Evolutionary conservation across 495 filamentous ascomycete genomes (phyloP), one percentile per base, ranked within the genome.

Genomic region (Poronia punctata): DNA sequence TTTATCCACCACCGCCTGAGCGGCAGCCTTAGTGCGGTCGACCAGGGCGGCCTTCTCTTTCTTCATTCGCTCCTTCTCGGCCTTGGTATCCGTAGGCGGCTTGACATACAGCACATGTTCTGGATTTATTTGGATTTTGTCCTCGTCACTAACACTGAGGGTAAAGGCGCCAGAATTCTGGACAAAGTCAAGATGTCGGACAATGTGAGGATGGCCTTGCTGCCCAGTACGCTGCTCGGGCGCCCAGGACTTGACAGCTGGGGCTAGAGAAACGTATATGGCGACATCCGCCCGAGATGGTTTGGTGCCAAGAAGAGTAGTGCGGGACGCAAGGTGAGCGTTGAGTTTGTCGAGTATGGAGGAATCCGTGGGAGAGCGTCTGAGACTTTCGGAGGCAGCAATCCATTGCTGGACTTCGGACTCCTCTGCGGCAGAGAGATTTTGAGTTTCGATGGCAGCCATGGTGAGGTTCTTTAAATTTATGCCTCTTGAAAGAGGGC

Each of bases 181-280:
- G 42, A 98, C 83, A 57, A 95, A 95, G 62, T 96, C 92, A 49
- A 95, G 64, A 54, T 82, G 84, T 23, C 92, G 88, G 23, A 98
- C 86, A 50, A 96, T 84, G 61, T 97, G 79, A 52, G 92, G 88
- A 57, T 80, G 84, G 39, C 92, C 92, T 32, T 87, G 71, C 69
- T 95, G 78, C 23, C 92, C 92, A 5, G 92, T 95, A 51, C 84
- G 79, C 72, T 95, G 76, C 70, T 96, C 88, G 27, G 84, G 66
- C 5, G 74, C 73, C 90, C 89, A 96, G 43, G 73, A 72, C 54
- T 80, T 76, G 40, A 96, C 86, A 3, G 81, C 49, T 14, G 89
- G 84, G 15, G 83, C 84, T 14, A 95, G 67, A 28, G 84, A 70
- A 49, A 87, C 74, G 66, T 94, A 98, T 38, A 89, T 72, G 40